phyloP scores from a whole-genome alignment of 805 yeast species.

The Phaffomyces opuntiae region DNA sequence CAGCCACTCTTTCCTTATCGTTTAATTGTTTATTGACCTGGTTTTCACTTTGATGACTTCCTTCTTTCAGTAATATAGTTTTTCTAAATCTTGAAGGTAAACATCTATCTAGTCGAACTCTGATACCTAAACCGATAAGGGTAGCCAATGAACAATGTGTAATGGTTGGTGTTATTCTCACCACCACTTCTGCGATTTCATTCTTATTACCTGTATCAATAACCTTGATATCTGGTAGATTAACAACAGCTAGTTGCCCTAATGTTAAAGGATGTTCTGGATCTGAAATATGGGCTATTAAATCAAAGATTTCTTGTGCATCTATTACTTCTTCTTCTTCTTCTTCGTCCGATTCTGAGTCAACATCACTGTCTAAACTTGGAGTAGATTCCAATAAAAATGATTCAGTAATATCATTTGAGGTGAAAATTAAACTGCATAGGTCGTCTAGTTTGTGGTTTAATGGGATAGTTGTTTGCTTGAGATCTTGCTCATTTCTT shows the following conservation, averaged over 20 bases:
- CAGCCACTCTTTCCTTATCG: conserved; percentile 96
- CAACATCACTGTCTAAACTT: conserved; percentile 8
- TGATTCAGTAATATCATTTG: background rate
- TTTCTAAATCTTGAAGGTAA: conserved; percentile 81
- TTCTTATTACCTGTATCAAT: conserved; percentile 44
- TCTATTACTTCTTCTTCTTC: conserved; percentile 45
- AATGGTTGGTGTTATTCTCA: conserved; percentile 92
- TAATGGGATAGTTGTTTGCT: conserved; percentile 9
- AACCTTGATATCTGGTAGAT: conserved; percentile 71
- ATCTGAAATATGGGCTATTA: conserved; percentile 81
- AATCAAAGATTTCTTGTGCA: conserved; percentile 82
- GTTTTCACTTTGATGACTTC: conserved; percentile 90
- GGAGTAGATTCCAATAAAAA: conserved; percentile 8
- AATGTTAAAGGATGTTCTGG: conserved; percentile 96
- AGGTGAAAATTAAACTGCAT: conserved; percentile 5
- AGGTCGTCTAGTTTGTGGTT: conserved; percentile 16
- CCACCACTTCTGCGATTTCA: conserved; percentile 66
- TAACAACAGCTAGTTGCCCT: conserved; percentile 92
- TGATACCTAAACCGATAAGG: conserved; percentile 86
- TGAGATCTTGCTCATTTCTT: conserved; percentile 31
- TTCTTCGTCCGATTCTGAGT: conserved; percentile 20
- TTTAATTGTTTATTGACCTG: conserved; percentile 96
- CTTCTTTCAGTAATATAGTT: conserved; percentile 74
- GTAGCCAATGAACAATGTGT: conserved; percentile 97
- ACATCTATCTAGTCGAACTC: conserved; percentile 86